phyloP scores from a whole-genome alignment of 2,329 filamentous ascomycete genomes.

The Emmonsia crescens region DNA sequence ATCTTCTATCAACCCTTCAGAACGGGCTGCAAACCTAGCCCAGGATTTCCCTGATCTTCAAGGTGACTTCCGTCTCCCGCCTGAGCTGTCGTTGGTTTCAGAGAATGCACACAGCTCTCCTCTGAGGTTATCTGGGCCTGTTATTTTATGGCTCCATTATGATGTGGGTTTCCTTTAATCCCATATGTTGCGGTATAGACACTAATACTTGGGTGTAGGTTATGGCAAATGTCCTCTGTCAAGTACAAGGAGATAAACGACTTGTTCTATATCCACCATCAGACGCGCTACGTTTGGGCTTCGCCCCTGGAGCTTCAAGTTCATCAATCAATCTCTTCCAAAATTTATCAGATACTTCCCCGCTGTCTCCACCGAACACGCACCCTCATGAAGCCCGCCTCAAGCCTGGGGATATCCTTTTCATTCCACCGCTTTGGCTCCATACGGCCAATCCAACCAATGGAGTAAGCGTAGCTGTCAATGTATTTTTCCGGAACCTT shows the following conservation, averaged over 20 bases:
- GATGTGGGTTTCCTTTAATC: conserved; percentile 43
- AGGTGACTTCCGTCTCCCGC: conserved; percentile 58
- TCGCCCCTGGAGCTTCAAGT: conserved; percentile 68
- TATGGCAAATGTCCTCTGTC: conserved; percentile 78
- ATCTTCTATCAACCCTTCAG: conserved; percentile 56
- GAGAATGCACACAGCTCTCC: conserved; percentile 67
- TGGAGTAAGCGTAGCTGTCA: conserved; percentile 65
- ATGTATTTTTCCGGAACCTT: conserved; percentile 74
- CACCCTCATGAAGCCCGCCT: conserved; percentile 58
- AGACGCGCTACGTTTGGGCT: conserved; percentile 58
- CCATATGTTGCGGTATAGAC: conserved; percentile 8
- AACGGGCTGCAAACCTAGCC: conserved; percentile 56
- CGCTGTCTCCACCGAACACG: conserved; percentile 52
- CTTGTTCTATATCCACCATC: conserved; percentile 68
- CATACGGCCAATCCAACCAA: conserved; percentile 48
- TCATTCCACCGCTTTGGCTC: conserved; percentile 73
- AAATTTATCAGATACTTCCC: conserved; percentile 28
- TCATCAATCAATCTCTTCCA: conserved; percentile 64
- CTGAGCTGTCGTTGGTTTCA: conserved; percentile 46
- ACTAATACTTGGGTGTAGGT: conserved; percentile 40
- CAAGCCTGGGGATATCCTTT: conserved; percentile 63
- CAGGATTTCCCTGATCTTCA: conserved; percentile 62
- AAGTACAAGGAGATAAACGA: conserved; percentile 62
- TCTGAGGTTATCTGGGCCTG: conserved; percentile 64
- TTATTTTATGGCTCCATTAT: conserved; percentile 86